Percentiles rank a stretch among this genome's conserved stretches.
Evolutionary conservation across 2,329 filamentous ascomycete species (phyloP).

Genomic region (Coniosporium tulheliwenetii): DNA sequence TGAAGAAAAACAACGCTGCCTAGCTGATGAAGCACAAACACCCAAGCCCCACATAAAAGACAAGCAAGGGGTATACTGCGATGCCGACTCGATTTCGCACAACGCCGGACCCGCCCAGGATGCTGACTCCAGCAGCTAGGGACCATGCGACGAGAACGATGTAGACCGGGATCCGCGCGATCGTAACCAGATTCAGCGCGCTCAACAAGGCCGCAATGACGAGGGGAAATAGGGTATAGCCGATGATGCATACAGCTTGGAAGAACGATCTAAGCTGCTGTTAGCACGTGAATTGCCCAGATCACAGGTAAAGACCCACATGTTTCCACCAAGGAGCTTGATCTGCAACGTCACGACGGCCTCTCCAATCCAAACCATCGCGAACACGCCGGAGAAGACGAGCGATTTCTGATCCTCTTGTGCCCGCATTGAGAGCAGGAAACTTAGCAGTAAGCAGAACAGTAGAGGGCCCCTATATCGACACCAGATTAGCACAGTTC

Average conservation of each 20-base stretch:
- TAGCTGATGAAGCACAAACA: constrained; percentile 97
- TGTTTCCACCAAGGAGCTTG: constrained; percentile 87
- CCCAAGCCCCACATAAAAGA: constrained; percentile 86
- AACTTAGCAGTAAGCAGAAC: constrained; percentile 77
- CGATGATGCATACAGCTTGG: constrained; percentile 94
- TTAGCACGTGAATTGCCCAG: constrained; percentile 12
- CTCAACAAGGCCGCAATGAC: constrained; percentile 86
- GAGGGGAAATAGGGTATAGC: constrained; percentile 92
- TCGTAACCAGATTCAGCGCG: constrained; percentile 61
- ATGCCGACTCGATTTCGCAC: constrained; percentile 88
- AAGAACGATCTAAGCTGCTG: constrained; percentile 64
- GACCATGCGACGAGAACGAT: constrained; percentile 82
- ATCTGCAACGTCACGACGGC: constrained; percentile 97
- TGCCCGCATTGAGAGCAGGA: constrained; percentile 75
- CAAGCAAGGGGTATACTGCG: constrained; percentile 85
- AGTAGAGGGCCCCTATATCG: constrained; percentile 69
- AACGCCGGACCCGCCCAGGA: constrained; percentile 86
- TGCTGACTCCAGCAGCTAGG: constrained; percentile 86
- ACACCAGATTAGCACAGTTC: constrained; percentile 7
- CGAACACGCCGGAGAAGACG: constrained; percentile 93
- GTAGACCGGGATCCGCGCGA: constrained; percentile 82
- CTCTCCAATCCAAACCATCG: constrained; percentile 92
- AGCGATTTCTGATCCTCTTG: constrained; percentile 65
- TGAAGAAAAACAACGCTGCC: constrained; percentile 2
- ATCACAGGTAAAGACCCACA: constrained; percentile 44